Conservation (phyloP, 306 rosid species). For the Begonia fuchsioides region DNA sequence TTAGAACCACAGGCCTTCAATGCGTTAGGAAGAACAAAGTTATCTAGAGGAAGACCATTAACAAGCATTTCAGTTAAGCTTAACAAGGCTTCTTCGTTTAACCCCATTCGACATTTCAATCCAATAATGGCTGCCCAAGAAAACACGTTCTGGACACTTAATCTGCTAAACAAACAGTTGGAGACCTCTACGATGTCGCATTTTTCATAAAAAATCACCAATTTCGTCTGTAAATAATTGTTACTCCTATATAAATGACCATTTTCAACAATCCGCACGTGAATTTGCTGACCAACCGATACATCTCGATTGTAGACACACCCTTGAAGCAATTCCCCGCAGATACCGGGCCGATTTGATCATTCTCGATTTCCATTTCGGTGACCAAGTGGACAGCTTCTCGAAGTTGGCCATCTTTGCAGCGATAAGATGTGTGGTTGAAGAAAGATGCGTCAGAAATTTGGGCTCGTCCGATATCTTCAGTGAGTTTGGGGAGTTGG, state of each 20-base stretch:
- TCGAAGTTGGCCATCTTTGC: constrained; percentile 36
- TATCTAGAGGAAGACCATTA: constrained; percentile 44
- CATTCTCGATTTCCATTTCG: constrained; percentile 17
- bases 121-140: constrained; percentile 82
- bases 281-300: constrained; percentile 53
- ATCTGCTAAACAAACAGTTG: constrained; percentile 23
- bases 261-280: constrained; percentile 40
- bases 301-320: constrained; percentile 61
- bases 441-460: constrained; percentile 21
- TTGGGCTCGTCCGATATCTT: constrained; percentile 8
- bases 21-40: constrained; percentile 66
- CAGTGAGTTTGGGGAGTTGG: constrained; percentile 15
- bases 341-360: constrained; percentile 28
- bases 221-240: constrained; percentile 48
- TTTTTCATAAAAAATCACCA: constrained; percentile 61
- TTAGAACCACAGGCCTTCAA: constrained; percentile 58
- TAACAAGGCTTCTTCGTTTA: constrained; percentile 31
- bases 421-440: constrained; percentile 27
- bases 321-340: constrained; percentile 64
- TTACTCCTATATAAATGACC: constrained; percentile 23
- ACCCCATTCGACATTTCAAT: constrained; percentile 39
- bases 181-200: constrained; percentile 30
- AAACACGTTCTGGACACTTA: constrained; percentile 31
- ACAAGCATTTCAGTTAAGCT: constrained; percentile 37
- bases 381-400: constrained; percentile 30